These are phyloP conservation scores for Trametes sanguinea DNA, from an alignment of 768 basidiomycete genomes.

Conservation along the genomic window DNA sequence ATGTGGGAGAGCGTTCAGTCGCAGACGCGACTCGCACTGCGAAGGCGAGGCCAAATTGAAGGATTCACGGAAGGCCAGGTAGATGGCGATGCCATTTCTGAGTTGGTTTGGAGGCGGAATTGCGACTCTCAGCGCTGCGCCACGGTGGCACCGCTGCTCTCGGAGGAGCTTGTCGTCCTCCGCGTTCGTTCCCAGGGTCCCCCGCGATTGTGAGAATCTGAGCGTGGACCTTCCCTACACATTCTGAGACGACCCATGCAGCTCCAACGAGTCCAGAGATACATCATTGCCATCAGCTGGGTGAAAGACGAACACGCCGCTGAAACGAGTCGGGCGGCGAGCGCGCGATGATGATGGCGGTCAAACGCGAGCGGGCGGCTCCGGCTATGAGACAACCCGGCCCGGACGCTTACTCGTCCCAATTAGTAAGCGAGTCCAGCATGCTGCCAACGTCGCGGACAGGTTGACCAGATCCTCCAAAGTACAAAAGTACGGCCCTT, in stretches of 20 bases:
- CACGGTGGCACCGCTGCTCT: not conserved
- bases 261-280: no score
- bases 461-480: not conserved
- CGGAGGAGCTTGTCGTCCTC: not conserved
- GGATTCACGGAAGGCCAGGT: no score
- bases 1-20: no score
- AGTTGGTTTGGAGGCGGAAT: not conserved
- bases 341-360: no score
- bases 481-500: not conserved
- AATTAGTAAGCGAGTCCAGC: not conserved
- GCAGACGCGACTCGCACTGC: no score
- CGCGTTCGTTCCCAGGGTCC: not conserved
- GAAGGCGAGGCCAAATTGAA: no score
- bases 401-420: not conserved
- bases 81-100: no score
- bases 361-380: not conserved
- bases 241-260: no score
- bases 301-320: no score
- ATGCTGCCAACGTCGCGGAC: not conserved
- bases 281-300: no score
- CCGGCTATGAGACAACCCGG: not conserved
- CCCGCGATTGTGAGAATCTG: not conserved
- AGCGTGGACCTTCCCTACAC: no score
- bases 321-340: no score
- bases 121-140: conserved; percentile 11